Percentiles rank a stretch among this genome's conserved stretches.
Conservation (phyloP, 106 monocot genomes). For the Phalaenopsis equestris region DNA sequence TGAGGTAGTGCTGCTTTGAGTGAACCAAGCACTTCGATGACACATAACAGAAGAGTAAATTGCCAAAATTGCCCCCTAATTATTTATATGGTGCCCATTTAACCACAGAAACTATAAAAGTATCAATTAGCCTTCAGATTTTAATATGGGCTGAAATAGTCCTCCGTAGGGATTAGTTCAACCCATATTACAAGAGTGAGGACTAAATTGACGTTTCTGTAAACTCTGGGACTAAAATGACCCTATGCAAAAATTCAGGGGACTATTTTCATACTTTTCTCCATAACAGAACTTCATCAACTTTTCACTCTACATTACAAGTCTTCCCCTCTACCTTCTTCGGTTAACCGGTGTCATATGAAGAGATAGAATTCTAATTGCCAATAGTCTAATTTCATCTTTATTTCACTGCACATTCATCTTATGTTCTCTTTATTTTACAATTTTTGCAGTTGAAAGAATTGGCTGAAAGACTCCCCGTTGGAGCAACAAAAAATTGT, state of each 20-base stretch:
- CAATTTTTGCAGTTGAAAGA: constrained; percentile 63
- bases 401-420: neutral
- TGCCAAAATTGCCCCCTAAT: no score
- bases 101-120: no score
- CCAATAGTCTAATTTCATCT: neutral
- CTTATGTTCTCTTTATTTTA: neutral
- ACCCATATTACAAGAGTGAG: no score
- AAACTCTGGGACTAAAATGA: no score
- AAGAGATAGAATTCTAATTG: neutral
- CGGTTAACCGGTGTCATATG: neutral
- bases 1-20: neutral
- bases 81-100: no score
- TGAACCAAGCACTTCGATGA: neutral
- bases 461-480: constrained; percentile 89
- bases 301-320: neutral
- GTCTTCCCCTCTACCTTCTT: neutral
- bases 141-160: no score
- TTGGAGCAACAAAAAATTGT: constrained; percentile 46
- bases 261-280: neutral
- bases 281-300: neutral
- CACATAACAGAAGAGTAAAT: no score
- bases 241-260: no score
- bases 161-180: no score
- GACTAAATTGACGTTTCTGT: no score
- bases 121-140: no score